Base-by-base conservation (phyloP, 2,329 filamentous ascomycete genomes). In the Pseudocercospora cruenta region DNA sequence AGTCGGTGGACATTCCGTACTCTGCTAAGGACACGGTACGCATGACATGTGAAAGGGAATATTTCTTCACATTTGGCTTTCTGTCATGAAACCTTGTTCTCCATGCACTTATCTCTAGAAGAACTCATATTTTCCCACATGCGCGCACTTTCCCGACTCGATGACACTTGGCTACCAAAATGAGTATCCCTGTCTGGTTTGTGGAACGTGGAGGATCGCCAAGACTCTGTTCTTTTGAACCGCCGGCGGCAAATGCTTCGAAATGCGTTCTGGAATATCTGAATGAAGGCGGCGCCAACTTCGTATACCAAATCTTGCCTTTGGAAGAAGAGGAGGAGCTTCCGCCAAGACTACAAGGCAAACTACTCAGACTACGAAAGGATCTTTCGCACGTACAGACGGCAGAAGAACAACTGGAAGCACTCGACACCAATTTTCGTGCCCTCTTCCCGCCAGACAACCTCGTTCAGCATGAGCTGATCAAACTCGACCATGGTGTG, bases 281-380 rank as follows among this genome's bases (percentile, higher is more conserved):
- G n/a, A 73, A 76, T 55, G 77, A 79, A 72, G 77, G 77, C 59
- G 77, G 76, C 49, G 78, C 78, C 10, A 80, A 80, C 64, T 68
- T 78, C 55, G 70, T 80, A 36, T 78, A 75, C 67, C 65, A 67
- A 1, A 72, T 79, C 5, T 24, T 66, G 4, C 60, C 67, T 0
- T 60, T 63, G 4, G 60, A 61, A 7, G 58, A 65, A 6, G 58
- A 64, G 4, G 28, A 58, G 6, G 24, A 59, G 21, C 60, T 76
- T 1, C 73, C 71, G 4, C 4, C 39, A 12, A 55, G 57, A 9
- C 57, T 77, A 3, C 61, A 65, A 45, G 63, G 69, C 16, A 76
- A 73, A 58, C 69, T 79, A 6, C 69, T 79, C 5, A 70, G 77
- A 12, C 39, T 79, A 19, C 70, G 74, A 26, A 79, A 78, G 66